These are phyloP conservation scores for Epichloe hybrida DNA, from an alignment of 2,329 filamentous ascomycete species.

Conservation along the genomic window DNA sequence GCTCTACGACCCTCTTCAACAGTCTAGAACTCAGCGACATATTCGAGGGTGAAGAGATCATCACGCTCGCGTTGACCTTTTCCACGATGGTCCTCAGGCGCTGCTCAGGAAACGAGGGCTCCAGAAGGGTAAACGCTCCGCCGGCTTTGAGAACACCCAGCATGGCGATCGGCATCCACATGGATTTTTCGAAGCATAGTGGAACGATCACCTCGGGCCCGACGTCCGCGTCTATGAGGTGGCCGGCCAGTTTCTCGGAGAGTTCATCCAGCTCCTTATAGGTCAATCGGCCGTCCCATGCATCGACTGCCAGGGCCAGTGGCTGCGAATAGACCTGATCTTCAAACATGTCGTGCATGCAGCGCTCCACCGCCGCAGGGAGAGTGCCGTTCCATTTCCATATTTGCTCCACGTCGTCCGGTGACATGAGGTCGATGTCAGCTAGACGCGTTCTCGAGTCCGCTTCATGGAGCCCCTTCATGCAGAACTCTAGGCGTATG, in stretches of 20 bases:
- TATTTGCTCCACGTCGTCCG: neutral
- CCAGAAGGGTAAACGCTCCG: neutral
- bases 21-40: conserved; percentile 7
- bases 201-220: neutral
- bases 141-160: conserved; percentile 3
- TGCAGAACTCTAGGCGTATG: no score
- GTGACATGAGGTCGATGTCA: no score
- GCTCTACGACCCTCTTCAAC: conserved; percentile 1
- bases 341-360: neutral
- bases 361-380: neutral
- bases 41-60: neutral
- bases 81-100: no score
- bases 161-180: conserved; percentile 3
- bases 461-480: no score
- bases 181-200: conserved; percentile 6
- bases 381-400: neutral
- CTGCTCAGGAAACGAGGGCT: no score
- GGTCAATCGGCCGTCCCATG: conserved; percentile 27
- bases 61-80: no score
- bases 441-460: no score
- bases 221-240: conserved; percentile 1
- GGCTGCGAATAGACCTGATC: no score
- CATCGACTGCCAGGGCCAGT: no score
- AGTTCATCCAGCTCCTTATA: conserved; percentile 13
- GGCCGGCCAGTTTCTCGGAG: conserved; percentile 9